Evolutionary conservation across 2,329 filamentous ascomycete species (phyloP).

Genomic region (Fusarium annulatum): DNA sequence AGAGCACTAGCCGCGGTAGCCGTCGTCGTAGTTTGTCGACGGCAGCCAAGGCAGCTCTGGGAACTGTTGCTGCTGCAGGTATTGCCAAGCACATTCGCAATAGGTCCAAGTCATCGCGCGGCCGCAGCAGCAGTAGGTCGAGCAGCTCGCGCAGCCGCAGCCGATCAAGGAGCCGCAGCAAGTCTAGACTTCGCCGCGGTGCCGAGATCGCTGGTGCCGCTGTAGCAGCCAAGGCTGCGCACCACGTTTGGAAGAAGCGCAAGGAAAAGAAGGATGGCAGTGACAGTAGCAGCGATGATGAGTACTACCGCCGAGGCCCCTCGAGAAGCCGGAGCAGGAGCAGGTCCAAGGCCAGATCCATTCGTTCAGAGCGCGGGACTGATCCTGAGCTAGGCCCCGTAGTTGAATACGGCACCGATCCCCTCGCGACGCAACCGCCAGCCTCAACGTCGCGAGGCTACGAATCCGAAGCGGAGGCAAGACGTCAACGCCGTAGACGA

Average conservation of each 20-base stretch:
- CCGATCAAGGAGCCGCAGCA: slow-evolving; percentile 52
- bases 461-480: slow-evolving; percentile 61
- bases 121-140: slow-evolving; percentile 36
- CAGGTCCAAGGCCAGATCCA: slow-evolving; percentile 64
- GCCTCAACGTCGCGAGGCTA: slow-evolving; percentile 53
- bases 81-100: slow-evolving; percentile 67
- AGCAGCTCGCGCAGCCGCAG: slow-evolving; percentile 39
- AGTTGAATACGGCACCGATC: slow-evolving; percentile 73
- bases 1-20: slow-evolving; percentile 49
- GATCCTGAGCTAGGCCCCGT: slow-evolving; percentile 73
- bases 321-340: slow-evolving; percentile 56
- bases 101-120: slow-evolving; percentile 58
- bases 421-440: slow-evolving; percentile 59
- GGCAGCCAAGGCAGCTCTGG: slow-evolving; percentile 67
- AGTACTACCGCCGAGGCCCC: slow-evolving; percentile 51
- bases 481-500: slow-evolving; percentile 53
- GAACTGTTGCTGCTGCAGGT: slow-evolving; percentile 68
- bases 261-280: slow-evolving; percentile 68
- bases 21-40: slow-evolving; percentile 60
- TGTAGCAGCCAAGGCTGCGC: slow-evolving; percentile 68
- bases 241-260: slow-evolving; percentile 69
- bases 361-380: slow-evolving; percentile 64
- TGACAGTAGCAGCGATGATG: slow-evolving; percentile 50
- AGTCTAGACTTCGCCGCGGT: slow-evolving; percentile 62
- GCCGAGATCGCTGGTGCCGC: slow-evolving; percentile 71